phyloP scores from a whole-genome alignment of 352 stramenopile species.

The Phytopythium vexans region DNA sequence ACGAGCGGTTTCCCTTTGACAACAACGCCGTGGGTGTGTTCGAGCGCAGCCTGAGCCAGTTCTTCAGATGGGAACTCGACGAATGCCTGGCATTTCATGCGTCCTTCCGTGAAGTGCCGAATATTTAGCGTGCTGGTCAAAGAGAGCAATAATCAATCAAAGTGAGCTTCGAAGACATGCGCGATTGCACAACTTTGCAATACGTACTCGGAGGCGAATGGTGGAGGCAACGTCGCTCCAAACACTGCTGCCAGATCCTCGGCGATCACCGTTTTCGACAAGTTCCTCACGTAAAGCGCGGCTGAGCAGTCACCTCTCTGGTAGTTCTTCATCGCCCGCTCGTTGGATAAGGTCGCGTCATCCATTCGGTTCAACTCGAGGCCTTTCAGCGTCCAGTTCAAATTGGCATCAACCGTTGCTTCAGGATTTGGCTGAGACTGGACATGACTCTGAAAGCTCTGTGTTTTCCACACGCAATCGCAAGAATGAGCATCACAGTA shows the following conservation, averaged over 20 bases:
- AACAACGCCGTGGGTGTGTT: constrained; percentile 64
- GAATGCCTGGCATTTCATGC: constrained; percentile 88
- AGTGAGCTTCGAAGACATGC: not conserved
- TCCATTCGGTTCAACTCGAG: constrained; percentile 23
- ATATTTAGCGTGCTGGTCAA: constrained; percentile 40
- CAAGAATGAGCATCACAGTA: constrained; percentile 3
- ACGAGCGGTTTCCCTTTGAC: constrained; percentile 77
- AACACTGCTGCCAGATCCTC: constrained; percentile 50
- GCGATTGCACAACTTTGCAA: not conserved
- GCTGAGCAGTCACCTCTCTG: constrained; percentile 38
- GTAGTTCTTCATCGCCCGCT: constrained; percentile 79
- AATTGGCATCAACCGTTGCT: not conserved
- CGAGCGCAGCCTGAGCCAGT: constrained; percentile 44
- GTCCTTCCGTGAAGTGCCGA: constrained; percentile 69
- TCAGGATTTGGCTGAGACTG: not conserved
- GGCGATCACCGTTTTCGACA: constrained; percentile 48
- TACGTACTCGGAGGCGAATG: constrained; percentile 23
- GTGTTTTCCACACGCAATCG: not conserved
- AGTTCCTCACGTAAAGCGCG: constrained; percentile 83
- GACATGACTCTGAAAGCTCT: constrained; percentile 20
- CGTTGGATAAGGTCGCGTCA: constrained; percentile 11
- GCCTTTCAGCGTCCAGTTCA: constrained; percentile 17
- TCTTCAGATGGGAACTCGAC: constrained; percentile 57
- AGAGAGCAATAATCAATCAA: not conserved
- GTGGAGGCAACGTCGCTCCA: constrained; percentile 29